These are phyloP conservation scores for Aspergillus sp. DNA, from an alignment of 2,329 filamentous ascomycete genomes.

Conservation along the genomic window DNA sequence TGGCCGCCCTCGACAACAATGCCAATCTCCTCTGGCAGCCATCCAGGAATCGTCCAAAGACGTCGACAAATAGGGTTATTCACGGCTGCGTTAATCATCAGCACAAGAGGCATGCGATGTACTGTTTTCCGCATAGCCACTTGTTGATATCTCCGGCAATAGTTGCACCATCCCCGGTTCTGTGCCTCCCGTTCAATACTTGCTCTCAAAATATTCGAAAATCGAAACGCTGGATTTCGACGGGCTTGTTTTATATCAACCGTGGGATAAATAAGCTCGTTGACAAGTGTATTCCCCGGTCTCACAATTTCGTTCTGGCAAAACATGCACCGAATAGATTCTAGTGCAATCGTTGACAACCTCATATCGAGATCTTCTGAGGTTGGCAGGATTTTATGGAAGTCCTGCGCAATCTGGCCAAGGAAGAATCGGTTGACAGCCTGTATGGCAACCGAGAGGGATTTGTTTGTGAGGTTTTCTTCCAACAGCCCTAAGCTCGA, in stretches of 20 bases:
- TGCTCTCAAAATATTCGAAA: constrained; percentile 88
- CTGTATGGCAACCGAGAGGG: constrained; percentile 80
- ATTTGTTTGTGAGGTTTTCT: constrained; percentile 71
- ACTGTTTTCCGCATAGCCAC: constrained; percentile 83
- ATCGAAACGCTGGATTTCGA: constrained; percentile 56
- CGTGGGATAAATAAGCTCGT: constrained; percentile 78
- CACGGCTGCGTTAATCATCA: constrained; percentile 81
- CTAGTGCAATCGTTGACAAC: constrained; percentile 43
- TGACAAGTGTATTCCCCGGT: constrained; percentile 75
- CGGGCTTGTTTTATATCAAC: constrained; percentile 52
- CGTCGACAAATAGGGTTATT: constrained; percentile 68
- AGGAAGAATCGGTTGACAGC: constrained; percentile 81
- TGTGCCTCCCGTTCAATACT: constrained; percentile 88
- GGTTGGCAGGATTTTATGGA: constrained; percentile 63
- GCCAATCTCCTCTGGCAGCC: constrained; percentile 91
- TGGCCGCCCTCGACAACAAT: constrained; percentile 88
- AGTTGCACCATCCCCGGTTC: constrained; percentile 88
- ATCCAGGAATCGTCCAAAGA: constrained; percentile 84
- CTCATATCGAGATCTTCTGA: constrained; percentile 70
- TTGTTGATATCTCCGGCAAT: constrained; percentile 87
- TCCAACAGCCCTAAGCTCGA: constrained; percentile 78
- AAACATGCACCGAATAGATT: constrained; percentile 74
- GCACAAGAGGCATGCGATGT: constrained; percentile 75
- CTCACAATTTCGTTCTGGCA: constrained; percentile 84
- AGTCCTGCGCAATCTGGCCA: constrained; percentile 76